phyloP scores from a whole-genome alignment of 768 basidiomycete species.

The Pleurotus platypus region DNA sequence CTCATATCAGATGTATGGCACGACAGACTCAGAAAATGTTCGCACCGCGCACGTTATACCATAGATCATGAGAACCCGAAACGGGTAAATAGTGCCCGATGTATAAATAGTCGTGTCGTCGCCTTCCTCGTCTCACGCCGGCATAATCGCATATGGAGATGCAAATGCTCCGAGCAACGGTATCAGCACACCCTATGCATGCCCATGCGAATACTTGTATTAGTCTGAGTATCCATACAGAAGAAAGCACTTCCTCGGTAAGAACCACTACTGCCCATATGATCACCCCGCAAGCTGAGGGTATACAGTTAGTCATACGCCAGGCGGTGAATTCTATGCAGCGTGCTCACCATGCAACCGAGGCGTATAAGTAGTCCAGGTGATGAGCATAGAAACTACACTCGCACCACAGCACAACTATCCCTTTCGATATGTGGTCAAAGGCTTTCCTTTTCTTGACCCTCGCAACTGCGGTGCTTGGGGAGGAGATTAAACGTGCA shows the following conservation, averaged over 20 bases:
- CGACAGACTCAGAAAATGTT: not conserved
- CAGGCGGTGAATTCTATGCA: not conserved
- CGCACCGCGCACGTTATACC: not conserved
- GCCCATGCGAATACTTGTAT: not conserved
- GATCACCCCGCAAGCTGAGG: not conserved
- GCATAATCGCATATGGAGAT: not conserved
- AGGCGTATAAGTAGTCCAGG: not conserved
- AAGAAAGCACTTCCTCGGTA: not conserved
- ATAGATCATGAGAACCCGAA: not conserved
- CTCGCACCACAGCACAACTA: too few species aligned
- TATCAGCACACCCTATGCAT: not conserved
- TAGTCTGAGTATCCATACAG: not conserved
- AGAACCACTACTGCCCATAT: slow-evolving; percentile 5
- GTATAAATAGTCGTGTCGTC: not conserved
- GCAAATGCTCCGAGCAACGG: not conserved
- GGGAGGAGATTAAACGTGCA: not conserved
- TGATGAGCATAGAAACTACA: too few species aligned
- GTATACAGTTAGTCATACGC: not conserved
- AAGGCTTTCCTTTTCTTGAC: not conserved
- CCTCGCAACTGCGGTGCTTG: not conserved
- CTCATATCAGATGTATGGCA: too few species aligned
- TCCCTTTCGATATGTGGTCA: not conserved
- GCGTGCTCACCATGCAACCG: not conserved
- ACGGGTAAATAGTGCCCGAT: not conserved
- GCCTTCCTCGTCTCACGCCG: not conserved